A percentile compares a stretch with the other conserved stretches of the same genome.
phyloP scores from a whole-genome alignment of 2,329 filamentous ascomycete species.

The Fusarium oligoseptatum region DNA sequence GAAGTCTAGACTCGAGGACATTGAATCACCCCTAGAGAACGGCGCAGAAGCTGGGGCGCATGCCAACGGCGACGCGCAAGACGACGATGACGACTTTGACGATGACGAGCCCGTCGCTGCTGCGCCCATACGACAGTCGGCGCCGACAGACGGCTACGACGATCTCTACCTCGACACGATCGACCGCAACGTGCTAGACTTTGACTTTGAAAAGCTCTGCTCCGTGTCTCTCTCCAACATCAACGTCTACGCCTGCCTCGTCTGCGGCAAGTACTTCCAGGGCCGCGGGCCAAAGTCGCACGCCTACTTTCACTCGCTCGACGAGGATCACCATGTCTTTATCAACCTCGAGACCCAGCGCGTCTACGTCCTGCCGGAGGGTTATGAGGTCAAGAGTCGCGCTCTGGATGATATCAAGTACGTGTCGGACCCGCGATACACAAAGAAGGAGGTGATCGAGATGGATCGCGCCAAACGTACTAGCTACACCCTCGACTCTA shows the following conservation, averaged over 20 bases:
- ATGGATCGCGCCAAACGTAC: slow-evolving; percentile 75
- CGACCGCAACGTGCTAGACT: slow-evolving; percentile 91
- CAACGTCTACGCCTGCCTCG: slow-evolving; percentile 97
- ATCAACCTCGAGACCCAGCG: slow-evolving; percentile 97
- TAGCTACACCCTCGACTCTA: slow-evolving; percentile 83
- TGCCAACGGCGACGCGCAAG: slow-evolving; percentile 46
- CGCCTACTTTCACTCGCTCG: slow-evolving; percentile 96
- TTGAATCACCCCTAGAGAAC: slow-evolving; percentile 55
- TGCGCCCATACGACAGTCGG: slow-evolving; percentile 67
- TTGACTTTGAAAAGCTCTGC: slow-evolving; percentile 99
- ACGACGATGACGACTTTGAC: slow-evolving; percentile 56
- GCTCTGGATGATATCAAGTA: slow-evolving; percentile 98
- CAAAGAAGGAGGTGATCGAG: slow-evolving; percentile 81
- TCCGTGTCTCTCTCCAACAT: slow-evolving; percentile 97
- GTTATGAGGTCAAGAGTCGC: slow-evolving; percentile 95
- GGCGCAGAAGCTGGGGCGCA: slow-evolving; percentile 50
- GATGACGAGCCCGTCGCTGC: slow-evolving; percentile 57
- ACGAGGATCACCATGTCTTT: slow-evolving; percentile 96
- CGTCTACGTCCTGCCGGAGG: slow-evolving; percentile 93
- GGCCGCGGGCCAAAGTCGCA: slow-evolving; percentile 93
- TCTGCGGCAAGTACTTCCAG: slow-evolving; percentile 98
- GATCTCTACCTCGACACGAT: slow-evolving; percentile 99
- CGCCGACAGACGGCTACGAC: slow-evolving; percentile 88
- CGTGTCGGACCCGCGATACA: slow-evolving; percentile 91
- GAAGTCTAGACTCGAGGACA: slow-evolving; percentile 66